A percentile compares a stretch with the other conserved stretches of the same genome.
Conservation (phyloP, 1,284 basidiomycete genomes). For the Neonothopanus nambi region DNA sequence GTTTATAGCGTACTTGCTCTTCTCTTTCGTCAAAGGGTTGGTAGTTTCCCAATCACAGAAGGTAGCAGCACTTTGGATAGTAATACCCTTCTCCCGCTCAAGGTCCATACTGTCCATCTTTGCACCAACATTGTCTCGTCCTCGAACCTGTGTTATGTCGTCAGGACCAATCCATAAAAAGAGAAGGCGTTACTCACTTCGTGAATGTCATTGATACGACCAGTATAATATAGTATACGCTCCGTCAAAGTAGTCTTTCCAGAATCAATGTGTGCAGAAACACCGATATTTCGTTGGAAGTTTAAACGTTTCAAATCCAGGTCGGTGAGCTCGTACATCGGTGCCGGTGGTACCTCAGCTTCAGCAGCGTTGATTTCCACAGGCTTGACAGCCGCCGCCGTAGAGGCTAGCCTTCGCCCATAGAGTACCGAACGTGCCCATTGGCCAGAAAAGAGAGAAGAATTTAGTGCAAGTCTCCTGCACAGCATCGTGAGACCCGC, state of each 20-base stretch:
- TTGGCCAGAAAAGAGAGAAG: background rate
- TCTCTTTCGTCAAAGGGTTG: slow-evolving; percentile 61
- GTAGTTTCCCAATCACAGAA: slow-evolving; percentile 95
- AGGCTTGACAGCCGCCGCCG: slow-evolving; percentile 2
- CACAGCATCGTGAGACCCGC: background rate
- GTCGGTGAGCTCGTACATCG: slow-evolving; percentile 47
- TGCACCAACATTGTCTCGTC: slow-evolving; percentile 93
- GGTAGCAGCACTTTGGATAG: slow-evolving; percentile 97
- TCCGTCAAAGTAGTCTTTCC: slow-evolving; percentile 99
- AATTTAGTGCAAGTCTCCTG: background rate
- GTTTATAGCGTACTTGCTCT: slow-evolving; percentile 91
- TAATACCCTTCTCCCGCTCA: slow-evolving; percentile 98
- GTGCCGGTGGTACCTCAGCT: slow-evolving; percentile 16
- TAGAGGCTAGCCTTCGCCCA: background rate
- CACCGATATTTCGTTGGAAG: slow-evolving; percentile 81
- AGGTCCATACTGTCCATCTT: slow-evolving; percentile 99
- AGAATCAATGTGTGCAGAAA: slow-evolving; percentile 94
- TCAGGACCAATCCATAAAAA: slow-evolving; percentile 10
- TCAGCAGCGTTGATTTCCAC: background rate
- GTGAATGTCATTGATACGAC: slow-evolving; percentile 94
- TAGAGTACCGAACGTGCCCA: background rate
- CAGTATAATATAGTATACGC: slow-evolving; percentile 95
- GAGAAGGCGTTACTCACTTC: slow-evolving; percentile 62
- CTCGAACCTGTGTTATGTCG: slow-evolving; percentile 65
- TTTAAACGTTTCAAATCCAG: slow-evolving; percentile 56